These are phyloP conservation scores for Botryotinia calthae DNA, from an alignment of 2,329 filamentous ascomycete species.

Conservation along the genomic window DNA sequence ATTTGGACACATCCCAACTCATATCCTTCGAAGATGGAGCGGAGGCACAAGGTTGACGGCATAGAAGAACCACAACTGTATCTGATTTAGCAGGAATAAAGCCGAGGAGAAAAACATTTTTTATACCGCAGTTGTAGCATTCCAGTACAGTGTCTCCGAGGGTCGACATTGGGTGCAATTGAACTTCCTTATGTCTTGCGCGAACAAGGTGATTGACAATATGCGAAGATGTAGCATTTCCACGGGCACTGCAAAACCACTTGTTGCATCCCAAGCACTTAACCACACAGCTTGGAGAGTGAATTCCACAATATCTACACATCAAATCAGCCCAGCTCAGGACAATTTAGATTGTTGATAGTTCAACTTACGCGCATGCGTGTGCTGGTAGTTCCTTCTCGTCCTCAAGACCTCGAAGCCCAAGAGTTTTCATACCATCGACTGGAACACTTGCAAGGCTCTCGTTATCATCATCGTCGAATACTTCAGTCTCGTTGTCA, in stretches of 20 bases:
- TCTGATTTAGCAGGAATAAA: conserved; percentile 99
- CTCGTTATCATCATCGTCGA: conserved; percentile 75
- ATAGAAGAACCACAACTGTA: conserved; percentile 93
- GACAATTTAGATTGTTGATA: conserved; percentile 15
- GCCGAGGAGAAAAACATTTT: conserved; percentile 95
- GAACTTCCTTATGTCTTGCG: conserved; percentile 97
- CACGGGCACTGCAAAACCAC: conserved; percentile 98
- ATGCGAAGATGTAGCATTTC: conserved; percentile 94
- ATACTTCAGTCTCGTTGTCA: conserved; percentile 80
- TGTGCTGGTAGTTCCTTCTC: conserved; percentile 90
- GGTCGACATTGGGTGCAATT: conserved; percentile 88
- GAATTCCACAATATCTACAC: conserved; percentile 88
- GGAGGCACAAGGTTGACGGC: conserved; percentile 92
- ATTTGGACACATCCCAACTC: conserved; percentile 98
- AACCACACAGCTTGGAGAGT: conserved; percentile 91
- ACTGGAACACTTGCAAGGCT: conserved; percentile 77
- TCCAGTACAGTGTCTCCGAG: conserved; percentile 95
- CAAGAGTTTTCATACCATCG: conserved; percentile 67
- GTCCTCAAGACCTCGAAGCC: conserved; percentile 64
- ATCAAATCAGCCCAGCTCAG: conserved; percentile 32
- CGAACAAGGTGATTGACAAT: conserved; percentile 98
- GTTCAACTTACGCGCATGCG: conserved; percentile 80
- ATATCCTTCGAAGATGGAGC: conserved; percentile 97
- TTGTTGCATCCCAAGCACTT: conserved; percentile 95
- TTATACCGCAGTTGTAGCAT: conserved; percentile 99